These are phyloP conservation scores for Zygosaccharomyces pseudobailii DNA, from an alignment of 1,139 yeast genomes.

Conservation along the genomic window DNA sequence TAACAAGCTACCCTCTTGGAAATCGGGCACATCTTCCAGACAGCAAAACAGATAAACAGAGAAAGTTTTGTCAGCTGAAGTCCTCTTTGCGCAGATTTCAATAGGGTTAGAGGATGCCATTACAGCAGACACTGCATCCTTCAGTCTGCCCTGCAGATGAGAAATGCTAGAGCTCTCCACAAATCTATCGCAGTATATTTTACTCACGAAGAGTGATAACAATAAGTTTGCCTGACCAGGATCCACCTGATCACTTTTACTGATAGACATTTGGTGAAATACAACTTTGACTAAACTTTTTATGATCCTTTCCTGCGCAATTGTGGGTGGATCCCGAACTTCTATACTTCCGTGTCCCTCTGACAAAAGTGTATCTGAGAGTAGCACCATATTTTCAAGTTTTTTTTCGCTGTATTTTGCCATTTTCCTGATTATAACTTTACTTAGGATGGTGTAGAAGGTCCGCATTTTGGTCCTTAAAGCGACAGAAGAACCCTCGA, in stretches of 20 bases:
- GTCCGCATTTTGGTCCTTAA: conserved; percentile 4
- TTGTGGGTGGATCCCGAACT: conserved; percentile 22
- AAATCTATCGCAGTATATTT: conserved; percentile 20
- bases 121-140: neutral
- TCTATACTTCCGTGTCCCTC: conserved; percentile 28
- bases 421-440: conserved; percentile 16
- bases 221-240: conserved; percentile 32
- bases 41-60: conserved; percentile 15
- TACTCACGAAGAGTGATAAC: conserved; percentile 28
- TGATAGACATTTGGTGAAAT: conserved; percentile 21
- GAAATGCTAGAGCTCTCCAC: conserved; percentile 2
- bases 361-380: conserved; percentile 14
- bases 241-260: conserved; percentile 12
- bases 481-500: neutral
- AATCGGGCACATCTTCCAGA: conserved; percentile 6
- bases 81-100: neutral
- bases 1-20: conserved; percentile 4
- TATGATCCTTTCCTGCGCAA: conserved; percentile 26
- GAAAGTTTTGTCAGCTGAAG: neutral
- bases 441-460: conserved; percentile 14
- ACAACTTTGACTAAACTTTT: conserved; percentile 27
- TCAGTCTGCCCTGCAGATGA: neutral
- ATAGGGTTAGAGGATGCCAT: neutral
- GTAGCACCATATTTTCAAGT: conserved; percentile 8
- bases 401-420: conserved; percentile 5